Conservation (phyloP, 2,329 filamentous ascomycete species). For the Akanthomyces lecanii region DNA sequence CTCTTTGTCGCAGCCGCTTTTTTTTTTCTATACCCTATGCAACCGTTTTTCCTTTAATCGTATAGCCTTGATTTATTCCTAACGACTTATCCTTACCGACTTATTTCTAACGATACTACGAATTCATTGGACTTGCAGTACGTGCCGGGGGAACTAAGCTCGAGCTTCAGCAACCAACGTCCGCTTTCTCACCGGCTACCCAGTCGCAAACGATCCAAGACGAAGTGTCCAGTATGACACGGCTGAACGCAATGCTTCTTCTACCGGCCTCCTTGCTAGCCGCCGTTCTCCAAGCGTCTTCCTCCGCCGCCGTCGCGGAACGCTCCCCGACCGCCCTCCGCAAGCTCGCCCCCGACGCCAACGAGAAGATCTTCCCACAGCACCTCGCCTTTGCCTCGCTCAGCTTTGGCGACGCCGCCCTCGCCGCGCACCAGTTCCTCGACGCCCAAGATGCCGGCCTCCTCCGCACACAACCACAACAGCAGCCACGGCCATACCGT, state of each 20-base stretch:
- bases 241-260: conserved; percentile 31
- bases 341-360: conserved; percentile 67
- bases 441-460: conserved; percentile 25
- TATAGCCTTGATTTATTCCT: background rate
- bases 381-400: conserved; percentile 52
- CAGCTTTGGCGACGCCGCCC: conserved; percentile 27
- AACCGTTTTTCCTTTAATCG: background rate
- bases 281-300: conserved; percentile 37
- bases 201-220: background rate
- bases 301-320: conserved; percentile 29
- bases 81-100: background rate
- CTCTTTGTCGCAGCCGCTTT: background rate
- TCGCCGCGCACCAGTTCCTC: conserved; percentile 29
- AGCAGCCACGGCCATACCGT: conserved; percentile 32
- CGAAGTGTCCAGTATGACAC: conserved; percentile 33
- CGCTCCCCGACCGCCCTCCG: conserved; percentile 57
- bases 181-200: background rate
- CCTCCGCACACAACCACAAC: conserved; percentile 9
- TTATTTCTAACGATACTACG: background rate
- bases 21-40: background rate
- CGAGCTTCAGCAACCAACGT: too few relatives aligned
- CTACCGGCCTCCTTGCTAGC: conserved; percentile 44
- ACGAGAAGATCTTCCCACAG: conserved; percentile 69
- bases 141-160: too few relatives aligned
- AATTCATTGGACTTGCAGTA: background rate